Base-by-base conservation (phyloP, 148 eudicot species). In the Amaranthus cruentus region DNA sequence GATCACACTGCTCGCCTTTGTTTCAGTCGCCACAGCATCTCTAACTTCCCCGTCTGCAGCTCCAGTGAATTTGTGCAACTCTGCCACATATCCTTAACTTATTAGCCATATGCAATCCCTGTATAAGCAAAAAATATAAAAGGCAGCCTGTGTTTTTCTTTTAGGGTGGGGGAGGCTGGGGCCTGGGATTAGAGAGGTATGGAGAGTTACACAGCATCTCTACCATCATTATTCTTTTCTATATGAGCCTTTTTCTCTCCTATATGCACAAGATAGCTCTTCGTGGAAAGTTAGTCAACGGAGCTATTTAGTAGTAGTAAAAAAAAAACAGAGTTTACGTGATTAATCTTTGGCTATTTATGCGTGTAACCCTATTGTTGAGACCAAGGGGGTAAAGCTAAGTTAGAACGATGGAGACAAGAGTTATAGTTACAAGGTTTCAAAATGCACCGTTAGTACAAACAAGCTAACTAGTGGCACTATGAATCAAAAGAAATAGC, bases 11-110 rank as follows among this genome's bases (percentile, higher is more conserved):
- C 57, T 51, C 49, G 76, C 76, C 66, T 79, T 84, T 76, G 79
- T 71, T 68, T 84, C 87, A 9, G 70, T 48, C 7, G 80, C 68
- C 52, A 21, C 43, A 6, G 83, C 52, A 9, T 83, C 85, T 77
- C 83, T 77, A n/a, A 73, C 46, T 56, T 84, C 87, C 18, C 74
- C 77, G 3, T 84, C 87, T 61, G 50, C 53, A 18, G 66, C 84
- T 1, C 77, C 82, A 21, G 72, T 70, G 43, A 64, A 81, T 69
- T 81, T 84, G 83, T 84, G 82, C 77, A 84, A 63, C 68, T 84
- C 87, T 84, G 78, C 28, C 62, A 74, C 71, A 55, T 14, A 62
- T 53, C n/a, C 66, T 71, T 28, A 9, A 47, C 43, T 57, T 58
- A 48, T 70, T 66, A 68, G 66, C 21, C 55, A 53, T 60, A 42